Base-by-base conservation (phyloP, 177 flowering plant species). In the Telopea speciosissima region DNA sequence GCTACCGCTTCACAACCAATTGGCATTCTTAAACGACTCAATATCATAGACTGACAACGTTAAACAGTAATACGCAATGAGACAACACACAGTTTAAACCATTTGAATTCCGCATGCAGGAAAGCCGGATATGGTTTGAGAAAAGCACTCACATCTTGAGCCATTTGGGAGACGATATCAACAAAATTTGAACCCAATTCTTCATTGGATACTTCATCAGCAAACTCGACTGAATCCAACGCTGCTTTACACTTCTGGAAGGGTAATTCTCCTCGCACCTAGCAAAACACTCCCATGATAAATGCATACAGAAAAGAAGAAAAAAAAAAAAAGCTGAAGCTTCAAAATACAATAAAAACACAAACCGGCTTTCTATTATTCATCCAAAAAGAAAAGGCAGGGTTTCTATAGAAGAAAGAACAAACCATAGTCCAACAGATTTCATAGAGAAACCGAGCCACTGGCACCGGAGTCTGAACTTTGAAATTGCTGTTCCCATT, bases 221-320 rank as follows among this genome's bases (percentile, higher is more conserved):
- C 66, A 76, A 91, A 93, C 69, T 84, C 89, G 44, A 91, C 92
- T 9, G 89, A 84, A 44, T 93, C 96, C 81, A 96, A 72, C 1
- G 86, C 89, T 24, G 74, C 72, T 80, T 85, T 91, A 77, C 96
- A 93, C 81, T 85, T 96, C 83, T 83, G 92, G 62, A 87, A 75
- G n/a, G 93, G 93, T 78, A 93, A 85, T 17, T 86, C 97, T 2
- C 98, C 98, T 0, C 87, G 86, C 33, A 93, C 98, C 99, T 96
- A 62, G 14, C 61, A 60, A 64, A 58, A 31, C 45, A 75, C 5
- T 5, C 16, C 45, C 23, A 49, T 9, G 45, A 40, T 8, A 9
- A 58, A 24, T 9, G 10, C 8, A 14, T 68, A 63, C 24, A 44
- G 40, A n/a, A n/a, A n/a, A n/a, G 9, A 58, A 66, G 26, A 45